A percentile compares a stretch with the other conserved stretches of the same genome.
Conservation (phyloP, 2,329 filamentous ascomycete species). For the Aurifilum marmelostoma region DNA sequence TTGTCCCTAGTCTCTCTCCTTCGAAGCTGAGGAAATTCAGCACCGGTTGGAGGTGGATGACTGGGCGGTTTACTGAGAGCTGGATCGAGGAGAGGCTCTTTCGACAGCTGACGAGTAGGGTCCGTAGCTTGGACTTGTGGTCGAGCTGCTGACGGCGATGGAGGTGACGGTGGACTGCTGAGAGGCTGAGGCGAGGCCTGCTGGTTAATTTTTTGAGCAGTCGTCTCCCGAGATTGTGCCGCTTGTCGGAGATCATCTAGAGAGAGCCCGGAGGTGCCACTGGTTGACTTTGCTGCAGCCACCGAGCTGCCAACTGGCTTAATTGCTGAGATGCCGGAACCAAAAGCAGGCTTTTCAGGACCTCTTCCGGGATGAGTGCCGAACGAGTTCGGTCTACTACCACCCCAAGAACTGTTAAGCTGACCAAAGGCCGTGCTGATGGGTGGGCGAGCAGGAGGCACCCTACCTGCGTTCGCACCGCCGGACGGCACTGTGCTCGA, state of each 20-base stretch:
- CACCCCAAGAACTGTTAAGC: not conserved
- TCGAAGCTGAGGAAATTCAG: constrained; percentile 20
- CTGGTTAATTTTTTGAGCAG: not conserved
- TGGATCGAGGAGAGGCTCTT: not conserved
- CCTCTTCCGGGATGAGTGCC: not conserved
- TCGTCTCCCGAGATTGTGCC: not conserved
- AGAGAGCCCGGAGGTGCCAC: not conserved
- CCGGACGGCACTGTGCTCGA: too few species aligned
- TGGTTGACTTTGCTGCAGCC: constrained; percentile 7
- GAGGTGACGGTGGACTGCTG: not conserved
- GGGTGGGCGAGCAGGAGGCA: not conserved
- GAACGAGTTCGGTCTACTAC: not conserved
- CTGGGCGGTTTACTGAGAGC: not conserved
- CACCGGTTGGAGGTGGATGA: not conserved
- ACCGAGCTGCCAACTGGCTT: not conserved
- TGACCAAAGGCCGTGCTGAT: not conserved
- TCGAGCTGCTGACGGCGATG: not conserved
- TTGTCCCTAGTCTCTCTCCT: constrained; percentile 16
- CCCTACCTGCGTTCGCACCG: too few species aligned
- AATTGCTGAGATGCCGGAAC: not conserved
- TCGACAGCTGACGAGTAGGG: not conserved
- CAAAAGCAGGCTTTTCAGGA: not conserved
- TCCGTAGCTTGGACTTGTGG: not conserved
- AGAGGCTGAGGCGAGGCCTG: not conserved
- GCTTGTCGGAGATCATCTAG: constrained; percentile 3